phyloP scores from a whole-genome alignment of 2,329 filamentous ascomycete genomes.

The Exutisphaerella laricina region DNA sequence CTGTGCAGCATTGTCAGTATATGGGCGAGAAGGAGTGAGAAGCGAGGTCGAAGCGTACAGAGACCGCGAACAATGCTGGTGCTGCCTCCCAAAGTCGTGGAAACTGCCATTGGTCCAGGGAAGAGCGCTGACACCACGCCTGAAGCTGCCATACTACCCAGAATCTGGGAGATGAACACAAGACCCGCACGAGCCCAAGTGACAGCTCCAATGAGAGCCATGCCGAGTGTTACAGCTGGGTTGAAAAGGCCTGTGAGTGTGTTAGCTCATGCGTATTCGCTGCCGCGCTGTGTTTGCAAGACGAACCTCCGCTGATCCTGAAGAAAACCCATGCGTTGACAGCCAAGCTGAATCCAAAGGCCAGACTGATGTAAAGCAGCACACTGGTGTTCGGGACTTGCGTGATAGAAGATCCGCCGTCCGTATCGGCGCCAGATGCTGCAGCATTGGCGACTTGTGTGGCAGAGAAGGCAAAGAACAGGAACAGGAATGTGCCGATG shows the following conservation, averaged over 20 bases:
- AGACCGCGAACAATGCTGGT: slow-evolving; percentile 43
- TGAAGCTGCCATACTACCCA: slow-evolving; percentile 43
- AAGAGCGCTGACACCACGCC: slow-evolving; percentile 42
- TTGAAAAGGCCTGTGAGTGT: slow-evolving; percentile 34
- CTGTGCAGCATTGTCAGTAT: no score
- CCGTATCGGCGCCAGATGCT: slow-evolving; percentile 18
- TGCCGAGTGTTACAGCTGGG: slow-evolving; percentile 43
- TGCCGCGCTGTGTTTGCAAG: background rate
- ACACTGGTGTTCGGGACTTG: slow-evolving; percentile 33
- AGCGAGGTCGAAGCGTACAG: no score
- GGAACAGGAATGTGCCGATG: slow-evolving; percentile 41
- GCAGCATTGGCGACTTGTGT: slow-evolving; percentile 39
- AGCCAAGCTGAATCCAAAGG: slow-evolving; percentile 41
- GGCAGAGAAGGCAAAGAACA: slow-evolving; percentile 39
- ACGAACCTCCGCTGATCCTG: slow-evolving; percentile 37
- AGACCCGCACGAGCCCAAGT: slow-evolving; percentile 40
- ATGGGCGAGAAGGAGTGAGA: no score
- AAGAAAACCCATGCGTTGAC: slow-evolving; percentile 45
- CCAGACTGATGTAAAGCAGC: slow-evolving; percentile 37
- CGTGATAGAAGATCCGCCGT: slow-evolving; percentile 9
- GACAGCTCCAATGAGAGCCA: slow-evolving; percentile 45
- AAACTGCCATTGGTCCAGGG: slow-evolving; percentile 42
- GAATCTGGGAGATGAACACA: slow-evolving; percentile 42
- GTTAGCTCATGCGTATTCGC: no score
- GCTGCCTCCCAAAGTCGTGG: slow-evolving; percentile 39